A percentile compares a stretch with the other conserved stretches of the same genome.
Conservation (phyloP, 1,284 basidiomycete species). For the Serendipita sp. region DNA sequence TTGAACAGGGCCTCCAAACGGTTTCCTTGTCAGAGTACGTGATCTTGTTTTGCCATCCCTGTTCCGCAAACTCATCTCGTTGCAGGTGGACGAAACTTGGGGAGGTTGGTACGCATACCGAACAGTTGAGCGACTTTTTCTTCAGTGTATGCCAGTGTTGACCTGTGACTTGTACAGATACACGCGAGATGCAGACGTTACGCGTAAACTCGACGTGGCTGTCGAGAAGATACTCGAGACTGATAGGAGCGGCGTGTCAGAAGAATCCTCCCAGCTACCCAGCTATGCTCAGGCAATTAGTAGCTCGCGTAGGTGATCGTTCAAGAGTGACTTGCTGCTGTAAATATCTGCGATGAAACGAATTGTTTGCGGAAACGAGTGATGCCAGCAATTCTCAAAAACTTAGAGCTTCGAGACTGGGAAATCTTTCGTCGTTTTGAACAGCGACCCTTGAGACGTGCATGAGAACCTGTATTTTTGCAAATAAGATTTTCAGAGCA, state of each 20-base stretch:
- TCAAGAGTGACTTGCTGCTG: too few species aligned
- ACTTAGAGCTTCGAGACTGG: too few species aligned
- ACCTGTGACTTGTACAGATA: neutral
- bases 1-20: conserved; percentile 10
- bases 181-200: neutral
- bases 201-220: neutral
- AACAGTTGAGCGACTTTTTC: neutral
- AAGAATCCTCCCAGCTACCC: neutral
- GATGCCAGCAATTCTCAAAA: too few species aligned
- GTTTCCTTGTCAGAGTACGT: conserved; percentile 31
- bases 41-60: neutral
- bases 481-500: too few species aligned
- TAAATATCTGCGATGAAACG: too few species aligned
- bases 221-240: neutral
- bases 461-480: too few species aligned
- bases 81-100: conserved; percentile 30
- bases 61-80: neutral
- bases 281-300: neutral
- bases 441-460: too few species aligned
- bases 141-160: too few species aligned
- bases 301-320: too few species aligned
- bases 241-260: neutral
- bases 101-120: conserved; percentile 5
- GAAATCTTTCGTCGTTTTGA: too few species aligned
- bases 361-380: too few species aligned